A percentile compares a stretch with the other conserved stretches of the same genome.
phyloP scores from a whole-genome alignment of 116 monocot genomes.

The Phalaenopsis hybrid region DNA sequence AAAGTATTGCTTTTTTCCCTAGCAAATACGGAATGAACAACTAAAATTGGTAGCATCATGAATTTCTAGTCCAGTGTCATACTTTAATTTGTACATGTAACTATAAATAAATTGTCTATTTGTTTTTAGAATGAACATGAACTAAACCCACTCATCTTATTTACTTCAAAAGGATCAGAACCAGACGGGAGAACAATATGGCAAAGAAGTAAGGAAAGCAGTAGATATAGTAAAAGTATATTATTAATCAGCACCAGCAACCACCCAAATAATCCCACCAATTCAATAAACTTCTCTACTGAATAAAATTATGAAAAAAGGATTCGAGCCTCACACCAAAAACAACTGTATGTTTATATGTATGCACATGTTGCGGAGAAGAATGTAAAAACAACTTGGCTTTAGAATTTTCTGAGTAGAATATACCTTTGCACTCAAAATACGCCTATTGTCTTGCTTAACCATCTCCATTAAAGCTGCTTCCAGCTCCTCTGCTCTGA shows the following conservation, averaged over 20 bases:
- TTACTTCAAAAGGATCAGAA: not conserved
- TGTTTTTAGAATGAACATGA: not conserved
- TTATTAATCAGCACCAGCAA: not conserved
- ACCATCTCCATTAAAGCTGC: conserved; percentile 19
- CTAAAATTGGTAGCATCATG: not conserved
- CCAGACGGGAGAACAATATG: not conserved
- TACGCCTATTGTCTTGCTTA: conserved; percentile 18
- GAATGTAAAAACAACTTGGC: not conserved
- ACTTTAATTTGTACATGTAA: not conserved
- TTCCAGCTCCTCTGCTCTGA: conserved; percentile 18
- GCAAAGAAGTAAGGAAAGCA: not conserved
- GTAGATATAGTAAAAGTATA: not conserved
- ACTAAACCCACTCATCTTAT: not conserved
- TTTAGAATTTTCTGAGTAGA: not conserved
- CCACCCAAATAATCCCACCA: not conserved
- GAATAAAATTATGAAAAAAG: not conserved
- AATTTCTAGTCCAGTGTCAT: not conserved
- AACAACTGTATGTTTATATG: not conserved
- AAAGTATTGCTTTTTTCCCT: not conserved
- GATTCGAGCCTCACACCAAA: not conserved
- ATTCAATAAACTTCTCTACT: not conserved
- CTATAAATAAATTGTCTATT: not conserved
- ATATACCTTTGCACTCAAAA: conserved; percentile 17
- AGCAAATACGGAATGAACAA: not conserved
- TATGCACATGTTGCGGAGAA: not conserved